Percentiles rank a stretch among this genome's conserved stretches.
These are phyloP conservation scores for Microdochium paspali DNA, from an alignment of 2,329 filamentous ascomycete genomes.

Conservation along the genomic window DNA sequence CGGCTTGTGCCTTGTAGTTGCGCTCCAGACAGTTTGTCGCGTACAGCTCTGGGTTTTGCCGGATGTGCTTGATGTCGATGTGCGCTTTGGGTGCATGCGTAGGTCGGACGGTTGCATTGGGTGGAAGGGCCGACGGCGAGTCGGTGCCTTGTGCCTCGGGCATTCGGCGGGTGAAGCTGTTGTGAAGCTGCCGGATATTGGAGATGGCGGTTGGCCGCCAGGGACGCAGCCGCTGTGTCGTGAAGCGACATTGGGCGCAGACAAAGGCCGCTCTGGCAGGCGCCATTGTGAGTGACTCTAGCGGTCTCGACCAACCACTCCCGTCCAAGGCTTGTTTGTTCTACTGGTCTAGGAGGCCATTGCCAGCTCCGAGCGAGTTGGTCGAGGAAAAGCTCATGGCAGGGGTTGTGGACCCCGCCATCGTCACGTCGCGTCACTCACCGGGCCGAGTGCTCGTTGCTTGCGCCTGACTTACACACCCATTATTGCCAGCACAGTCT, in stretches of 20 bases:
- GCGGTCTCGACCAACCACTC: no score
- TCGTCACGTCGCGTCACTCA: no score
- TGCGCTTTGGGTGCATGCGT: constrained; percentile 10
- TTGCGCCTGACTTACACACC: no score
- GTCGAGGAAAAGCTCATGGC: no score
- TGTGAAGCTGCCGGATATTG: background rate
- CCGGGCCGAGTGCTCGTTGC: no score
- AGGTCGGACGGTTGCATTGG: background rate
- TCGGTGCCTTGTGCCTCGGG: background rate
- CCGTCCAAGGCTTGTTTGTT: no score
- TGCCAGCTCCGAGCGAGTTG: no score
- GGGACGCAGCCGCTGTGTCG: background rate
- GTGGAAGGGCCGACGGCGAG: background rate
- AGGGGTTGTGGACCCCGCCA: no score
- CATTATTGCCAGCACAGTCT: no score
- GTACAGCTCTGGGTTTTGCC: constrained; percentile 72
- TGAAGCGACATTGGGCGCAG: background rate
- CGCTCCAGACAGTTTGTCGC: constrained; percentile 74
- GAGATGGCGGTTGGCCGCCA: background rate
- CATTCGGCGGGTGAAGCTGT: background rate
- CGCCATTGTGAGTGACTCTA: background rate
- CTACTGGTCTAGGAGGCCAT: no score
- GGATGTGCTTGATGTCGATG: constrained; percentile 84
- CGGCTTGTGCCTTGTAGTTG: constrained; percentile 59
- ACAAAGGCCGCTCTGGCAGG: background rate